These are phyloP conservation scores for Chondrostereum purpureum DNA, from an alignment of 1,284 basidiomycete genomes.

Conservation along the genomic window DNA sequence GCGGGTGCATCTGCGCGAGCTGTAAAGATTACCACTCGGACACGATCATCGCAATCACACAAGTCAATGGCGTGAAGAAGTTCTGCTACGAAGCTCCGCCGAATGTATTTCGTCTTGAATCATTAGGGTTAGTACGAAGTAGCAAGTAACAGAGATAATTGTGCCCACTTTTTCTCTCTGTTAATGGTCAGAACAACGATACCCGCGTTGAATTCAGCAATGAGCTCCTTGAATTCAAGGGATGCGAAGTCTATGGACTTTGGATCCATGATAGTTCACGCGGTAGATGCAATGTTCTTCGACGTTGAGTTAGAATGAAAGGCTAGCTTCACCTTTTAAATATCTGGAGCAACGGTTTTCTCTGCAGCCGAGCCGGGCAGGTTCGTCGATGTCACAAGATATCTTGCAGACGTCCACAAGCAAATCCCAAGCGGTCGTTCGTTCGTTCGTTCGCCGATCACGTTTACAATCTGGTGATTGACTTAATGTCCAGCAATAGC, in stretches of 20 bases:
- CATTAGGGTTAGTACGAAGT: not conserved
- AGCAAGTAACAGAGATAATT: not conserved
- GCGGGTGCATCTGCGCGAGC: slow-evolving; percentile 45
- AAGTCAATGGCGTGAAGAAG: slow-evolving; percentile 37
- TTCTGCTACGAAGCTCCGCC: slow-evolving; percentile 27
- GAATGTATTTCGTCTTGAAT: slow-evolving; percentile 40
- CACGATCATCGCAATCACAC: slow-evolving; percentile 45
- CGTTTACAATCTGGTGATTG: no score
- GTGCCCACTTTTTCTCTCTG: slow-evolving; percentile 37
- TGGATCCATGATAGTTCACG: not conserved
- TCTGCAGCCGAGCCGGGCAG: no score
- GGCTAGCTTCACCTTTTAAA: no score
- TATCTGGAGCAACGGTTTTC: no score
- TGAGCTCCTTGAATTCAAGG: slow-evolving; percentile 34
- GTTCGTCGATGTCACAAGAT: no score
- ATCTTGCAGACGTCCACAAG: no score
- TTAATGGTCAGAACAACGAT: slow-evolving; percentile 38
- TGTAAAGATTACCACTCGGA: slow-evolving; percentile 44
- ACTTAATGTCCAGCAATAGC: no score
- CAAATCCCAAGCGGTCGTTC: no score
- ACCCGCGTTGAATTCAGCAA: slow-evolving; percentile 32
- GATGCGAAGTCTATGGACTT: slow-evolving; percentile 33
- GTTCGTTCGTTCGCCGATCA: no score
- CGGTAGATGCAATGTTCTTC: no score
- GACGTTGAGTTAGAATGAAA: no score